phyloP scores from a whole-genome alignment of 495 filamentous ascomycete genomes.

The Xylaria curta region DNA sequence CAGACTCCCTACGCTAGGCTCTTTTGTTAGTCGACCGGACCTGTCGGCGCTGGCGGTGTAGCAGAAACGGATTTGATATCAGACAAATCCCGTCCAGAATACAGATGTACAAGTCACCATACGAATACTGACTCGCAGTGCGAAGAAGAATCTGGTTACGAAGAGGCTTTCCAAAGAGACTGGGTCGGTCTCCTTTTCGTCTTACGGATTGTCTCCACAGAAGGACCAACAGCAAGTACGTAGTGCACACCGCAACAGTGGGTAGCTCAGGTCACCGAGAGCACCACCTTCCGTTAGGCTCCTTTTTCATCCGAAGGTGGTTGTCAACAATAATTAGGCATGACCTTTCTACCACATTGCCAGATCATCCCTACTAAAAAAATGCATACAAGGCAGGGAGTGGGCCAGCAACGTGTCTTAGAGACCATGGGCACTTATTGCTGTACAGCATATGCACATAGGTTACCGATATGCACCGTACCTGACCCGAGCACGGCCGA shows the following conservation, averaged over 20 bases:
- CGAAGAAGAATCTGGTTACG: slow-evolving; percentile 1
- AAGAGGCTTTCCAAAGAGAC: background rate
- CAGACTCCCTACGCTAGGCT: slow-evolving; percentile 26
- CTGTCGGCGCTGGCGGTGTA: slow-evolving; percentile 16
- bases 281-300: slow-evolving; percentile 19
- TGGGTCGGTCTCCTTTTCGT: slow-evolving; percentile 4
- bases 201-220: slow-evolving; percentile 15
- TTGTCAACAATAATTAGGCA: slow-evolving; percentile 1
- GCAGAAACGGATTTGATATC: slow-evolving; percentile 7
- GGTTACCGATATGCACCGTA: slow-evolving; percentile 27
- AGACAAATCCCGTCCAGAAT: background rate
- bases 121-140: slow-evolving; percentile 18
- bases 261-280: slow-evolving; percentile 21
- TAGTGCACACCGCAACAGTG: slow-evolving; percentile 24
- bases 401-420: slow-evolving; percentile 18
- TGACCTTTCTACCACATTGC: slow-evolving; percentile 1
- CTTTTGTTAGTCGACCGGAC: background rate
- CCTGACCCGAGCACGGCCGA: slow-evolving; percentile 24
- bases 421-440: slow-evolving; percentile 2
- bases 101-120: background rate
- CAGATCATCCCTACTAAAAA: slow-evolving; percentile 9
- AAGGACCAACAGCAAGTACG: background rate
- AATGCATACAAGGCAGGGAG: slow-evolving; percentile 15
- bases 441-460: slow-evolving; percentile 7
- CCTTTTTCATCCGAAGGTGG: slow-evolving; percentile 19